Base-by-base conservation (phyloP, 2,329 filamentous ascomycete species). In the Teratosphaeria viscida region DNA sequence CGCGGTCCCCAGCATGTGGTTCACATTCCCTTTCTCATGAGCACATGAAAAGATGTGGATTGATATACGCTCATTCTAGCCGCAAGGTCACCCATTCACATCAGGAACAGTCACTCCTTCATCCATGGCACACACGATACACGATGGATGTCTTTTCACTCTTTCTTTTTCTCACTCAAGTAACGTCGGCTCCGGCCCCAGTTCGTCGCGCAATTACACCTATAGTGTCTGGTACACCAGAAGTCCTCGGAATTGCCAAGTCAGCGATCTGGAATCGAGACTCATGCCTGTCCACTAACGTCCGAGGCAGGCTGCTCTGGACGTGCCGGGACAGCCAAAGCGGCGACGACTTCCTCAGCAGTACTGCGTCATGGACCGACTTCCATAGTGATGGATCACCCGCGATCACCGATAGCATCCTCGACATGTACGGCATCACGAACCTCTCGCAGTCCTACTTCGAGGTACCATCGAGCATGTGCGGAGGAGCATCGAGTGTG, bases 271-370 rank as follows among this genome's bases (percentile, higher is more conserved):
- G 66, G 16, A 64, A 60, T 34, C 63, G 66, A 55, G 66, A 68
- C 60, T 67, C 65, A 3, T 68, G 66, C 54, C 65, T 61, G 14
- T 67, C 65, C 1, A 52, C 56, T 23, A 60, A 60, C 2, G 58
- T 68, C 4, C 58, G 59, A 35, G 57, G 59, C 14, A 60, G 66
- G 59, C 60, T 62, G 26, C 58, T 67, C 8, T 67, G 66, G 66
- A 68, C 66, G 26, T 68, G 66, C 59, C 60, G 66, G 59, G 66
- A 68, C 29, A 68, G 65, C 12, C 55, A 62, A 29, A 59, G 53
- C 23, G 35, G 62, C 2, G 62, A 27, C 1, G 39, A 65, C 2
- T 59, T 67, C 11, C 59, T 66, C n/a, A 60, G 61, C 52, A 67
- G 65, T 39, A 61, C 62, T 14, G 65, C 63, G 8, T 62, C 63